Percentiles rank a stretch among this genome's conserved stretches.
These are phyloP conservation scores for Claviceps paspali DNA, from an alignment of 2,329 filamentous ascomycete genomes.

Conservation along the genomic window DNA sequence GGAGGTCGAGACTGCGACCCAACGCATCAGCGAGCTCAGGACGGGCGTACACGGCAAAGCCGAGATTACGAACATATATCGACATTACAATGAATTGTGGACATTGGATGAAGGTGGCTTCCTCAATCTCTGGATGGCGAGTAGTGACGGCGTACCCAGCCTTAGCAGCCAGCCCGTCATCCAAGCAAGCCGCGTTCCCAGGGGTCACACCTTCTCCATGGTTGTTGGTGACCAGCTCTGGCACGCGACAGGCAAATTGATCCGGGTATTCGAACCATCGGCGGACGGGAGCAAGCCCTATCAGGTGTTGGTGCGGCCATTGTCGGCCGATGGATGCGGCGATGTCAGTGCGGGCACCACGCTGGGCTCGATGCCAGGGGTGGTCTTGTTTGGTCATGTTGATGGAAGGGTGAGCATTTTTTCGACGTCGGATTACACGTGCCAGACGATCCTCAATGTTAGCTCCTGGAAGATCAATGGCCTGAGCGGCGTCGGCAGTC, in stretches of 20 bases:
- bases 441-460: conserved; percentile 66
- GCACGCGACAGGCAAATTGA: conserved; percentile 75
- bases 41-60: conserved; percentile 58
- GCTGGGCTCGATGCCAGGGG: conserved; percentile 57
- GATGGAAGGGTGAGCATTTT: conserved; percentile 96
- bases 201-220: conserved; percentile 76
- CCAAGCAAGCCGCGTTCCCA: conserved; percentile 62
- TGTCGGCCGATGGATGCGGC: conserved; percentile 58
- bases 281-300: conserved; percentile 53
- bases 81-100: conserved; percentile 84
- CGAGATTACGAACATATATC: conserved; percentile 72
- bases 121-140: conserved; percentile 74
- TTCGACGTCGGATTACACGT: conserved; percentile 60
- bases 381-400: conserved; percentile 77
- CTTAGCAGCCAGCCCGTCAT: conserved; percentile 51
- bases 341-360: conserved; percentile 77
- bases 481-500: conserved; percentile 62
- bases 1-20: conserved; percentile 68
- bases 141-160: conserved; percentile 55
- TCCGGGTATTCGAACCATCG: conserved; percentile 69
- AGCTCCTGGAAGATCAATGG: conserved; percentile 93
- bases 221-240: conserved; percentile 74
- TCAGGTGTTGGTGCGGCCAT: conserved; percentile 56
- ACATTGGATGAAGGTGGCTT: conserved; percentile 81
- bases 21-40: conserved; percentile 54